phyloP scores from a whole-genome alignment of 805 yeast genomes.

The Candida adriatica region DNA sequence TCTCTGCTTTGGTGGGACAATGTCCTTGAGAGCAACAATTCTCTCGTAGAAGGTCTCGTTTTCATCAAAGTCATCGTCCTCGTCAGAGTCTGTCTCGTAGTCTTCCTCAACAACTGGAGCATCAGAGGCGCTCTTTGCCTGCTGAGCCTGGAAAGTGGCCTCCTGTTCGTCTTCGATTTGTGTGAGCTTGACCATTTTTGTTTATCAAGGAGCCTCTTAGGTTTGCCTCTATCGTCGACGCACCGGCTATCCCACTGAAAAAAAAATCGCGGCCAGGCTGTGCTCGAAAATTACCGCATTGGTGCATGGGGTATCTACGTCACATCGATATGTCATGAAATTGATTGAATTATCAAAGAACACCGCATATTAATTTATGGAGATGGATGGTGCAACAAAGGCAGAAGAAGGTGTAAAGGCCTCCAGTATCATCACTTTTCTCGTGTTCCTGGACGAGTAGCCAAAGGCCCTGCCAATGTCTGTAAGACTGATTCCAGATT shows the following conservation, averaged over 20 bases:
- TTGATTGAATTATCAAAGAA: too few species aligned
- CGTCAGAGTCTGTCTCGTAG: conserved; percentile 46
- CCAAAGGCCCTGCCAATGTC: not conserved
- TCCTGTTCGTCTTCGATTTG: conserved; percentile 53
- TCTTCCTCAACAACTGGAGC: conserved; percentile 33
- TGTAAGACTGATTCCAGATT: too few species aligned
- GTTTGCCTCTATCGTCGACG: too few species aligned
- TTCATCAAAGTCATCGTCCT: conserved; percentile 56
- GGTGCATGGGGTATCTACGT: too few species aligned
- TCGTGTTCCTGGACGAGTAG: not conserved
- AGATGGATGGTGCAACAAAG: too few species aligned
- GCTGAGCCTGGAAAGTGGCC: conserved; percentile 25
- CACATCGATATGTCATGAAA: too few species aligned
- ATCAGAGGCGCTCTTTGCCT: conserved; percentile 28
- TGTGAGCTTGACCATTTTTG: conserved; percentile 66
- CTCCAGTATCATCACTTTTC: not conserved
- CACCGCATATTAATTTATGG: too few species aligned
- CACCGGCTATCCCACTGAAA: too few species aligned
- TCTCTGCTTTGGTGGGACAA: conserved; percentile 85
- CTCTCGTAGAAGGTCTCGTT: conserved; percentile 85
- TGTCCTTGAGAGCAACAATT: conserved; percentile 85
- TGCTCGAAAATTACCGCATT: too few species aligned
- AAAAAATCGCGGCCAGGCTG: too few species aligned
- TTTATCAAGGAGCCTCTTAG: too few species aligned
- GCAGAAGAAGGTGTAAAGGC: too few species aligned